Base-by-base conservation (phyloP, 2,329 filamentous ascomycete species). In the Paraphaeosphaeria minitans region DNA sequence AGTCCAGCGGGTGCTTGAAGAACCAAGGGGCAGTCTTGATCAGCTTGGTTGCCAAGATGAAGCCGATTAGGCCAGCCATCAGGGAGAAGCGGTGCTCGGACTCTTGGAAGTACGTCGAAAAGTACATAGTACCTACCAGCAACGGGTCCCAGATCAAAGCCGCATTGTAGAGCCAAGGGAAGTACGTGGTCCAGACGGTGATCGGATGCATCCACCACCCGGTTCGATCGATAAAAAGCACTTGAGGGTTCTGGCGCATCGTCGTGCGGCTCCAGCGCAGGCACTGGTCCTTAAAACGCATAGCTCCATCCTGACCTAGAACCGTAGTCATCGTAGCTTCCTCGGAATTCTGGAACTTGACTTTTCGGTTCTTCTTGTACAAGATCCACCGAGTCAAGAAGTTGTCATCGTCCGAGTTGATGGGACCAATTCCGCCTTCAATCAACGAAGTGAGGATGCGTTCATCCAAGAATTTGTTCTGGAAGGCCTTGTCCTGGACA, bases 341-440 rank as follows among this genome's bases (percentile, higher is more conserved):
- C 0, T 76, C 61, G 3, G 76, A 77, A 56, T 81, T 80, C 66
- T 88, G 85, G 48, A 87, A 80, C 55, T 80, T 79, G 53, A 87
- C 78, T 3, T 78, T 73, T 77, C 78, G 78, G 4, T 78, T 73
- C 77, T 78, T 84, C 6, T 78, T 78, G 3, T 78, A 64, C 10
- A 75, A 73, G 24, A 81, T 75, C 62, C 79, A 83, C 8, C 85
- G 78, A 0, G 85, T 87, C 27, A 84, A 75, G 61, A 83, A 87
- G 29, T 70, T 73, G 45, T 75, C 71, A n/a, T 76, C 73, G 13
- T 73, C 72, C 1, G 70, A 64, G 9, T 64, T 65, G 3, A 74
- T 52, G 9, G 65, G 68, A 7, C 67, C 67, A 33, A 57, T 60
- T 3, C 66, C 66, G 9, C 51, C 47, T 13, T 29, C 29, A 31